A percentile compares a stretch with the other conserved stretches of the same genome.
Evolutionary conservation across 768 basidiomycete genomes (phyloP).

Genomic region (Agrocybe praecox): DNA sequence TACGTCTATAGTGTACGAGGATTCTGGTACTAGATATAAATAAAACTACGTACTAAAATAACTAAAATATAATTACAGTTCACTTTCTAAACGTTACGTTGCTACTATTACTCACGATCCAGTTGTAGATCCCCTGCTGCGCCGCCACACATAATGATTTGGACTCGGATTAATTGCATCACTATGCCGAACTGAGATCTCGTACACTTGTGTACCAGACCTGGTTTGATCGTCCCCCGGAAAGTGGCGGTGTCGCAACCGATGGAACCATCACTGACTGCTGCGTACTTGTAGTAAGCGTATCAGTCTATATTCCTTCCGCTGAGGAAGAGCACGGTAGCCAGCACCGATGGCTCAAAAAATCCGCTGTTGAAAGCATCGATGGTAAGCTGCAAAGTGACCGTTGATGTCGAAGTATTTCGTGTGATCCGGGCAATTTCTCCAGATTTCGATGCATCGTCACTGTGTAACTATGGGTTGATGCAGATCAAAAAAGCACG

Average conservation of each 20-base stretch:
- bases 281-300: not conserved
- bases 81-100: not conserved
- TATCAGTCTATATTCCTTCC: conserved; percentile 49
- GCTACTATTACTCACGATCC: not conserved
- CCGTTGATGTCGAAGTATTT: conserved; percentile 21
- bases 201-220: no score
- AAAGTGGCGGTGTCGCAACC: no score
- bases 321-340: conserved; percentile 47
- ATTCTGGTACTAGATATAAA: no score
- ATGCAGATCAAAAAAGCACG: conserved; percentile 22
- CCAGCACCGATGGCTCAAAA: conserved; percentile 46
- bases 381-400: conserved; percentile 48
- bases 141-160: not conserved
- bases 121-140: not conserved
- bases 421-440: conserved; percentile 38
- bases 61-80: no score
- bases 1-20: no score
- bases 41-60: no score
- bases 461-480: conserved; percentile 22
- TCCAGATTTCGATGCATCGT: conserved; percentile 20
- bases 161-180: not conserved
- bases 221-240: no score
- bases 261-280: no score
- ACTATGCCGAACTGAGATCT: not conserved
- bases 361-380: conserved; percentile 47